phyloP scores from a whole-genome alignment of 2,329 filamentous ascomycete genomes.

The Verticillium nonalfalfae region DNA sequence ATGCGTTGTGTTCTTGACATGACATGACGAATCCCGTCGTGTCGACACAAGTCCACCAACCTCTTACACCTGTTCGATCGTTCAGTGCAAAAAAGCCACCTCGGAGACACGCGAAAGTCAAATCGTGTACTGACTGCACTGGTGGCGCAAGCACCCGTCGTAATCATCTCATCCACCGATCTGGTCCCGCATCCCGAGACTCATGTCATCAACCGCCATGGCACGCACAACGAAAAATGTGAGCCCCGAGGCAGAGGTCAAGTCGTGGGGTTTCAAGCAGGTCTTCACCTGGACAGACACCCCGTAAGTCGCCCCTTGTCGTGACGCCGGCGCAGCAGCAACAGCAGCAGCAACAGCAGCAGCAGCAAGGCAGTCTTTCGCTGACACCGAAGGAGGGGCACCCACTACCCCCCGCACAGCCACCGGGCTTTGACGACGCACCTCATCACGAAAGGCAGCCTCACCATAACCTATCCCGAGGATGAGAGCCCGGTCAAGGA shows the following conservation, averaged over 20 bases:
- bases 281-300: conserved; percentile 69
- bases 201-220: conserved; percentile 1
- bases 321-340: not conserved
- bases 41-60: no score
- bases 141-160: not conserved
- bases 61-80: no score
- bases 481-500: conserved; percentile 49
- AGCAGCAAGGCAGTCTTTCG: not conserved
- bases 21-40: no score
- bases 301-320: conserved; percentile 44
- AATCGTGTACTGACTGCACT: no score
- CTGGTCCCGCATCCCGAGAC: not conserved
- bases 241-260: conserved; percentile 54
- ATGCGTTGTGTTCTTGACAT: no score
- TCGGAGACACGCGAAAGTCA: no score
- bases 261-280: conserved; percentile 61
- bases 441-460: conserved; percentile 56
- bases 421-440: conserved; percentile 63
- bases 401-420: conserved; percentile 60
- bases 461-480: conserved; percentile 62
- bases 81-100: no score
- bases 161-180: not conserved
- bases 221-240: conserved; percentile 12
- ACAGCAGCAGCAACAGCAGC: no score
- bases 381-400: not conserved